Evolutionary conservation across 352 stramenopile genomes (phyloP), one percentile per base, ranked within the genome.

Genomic region (Globisporangium acanthophoron): DNA sequence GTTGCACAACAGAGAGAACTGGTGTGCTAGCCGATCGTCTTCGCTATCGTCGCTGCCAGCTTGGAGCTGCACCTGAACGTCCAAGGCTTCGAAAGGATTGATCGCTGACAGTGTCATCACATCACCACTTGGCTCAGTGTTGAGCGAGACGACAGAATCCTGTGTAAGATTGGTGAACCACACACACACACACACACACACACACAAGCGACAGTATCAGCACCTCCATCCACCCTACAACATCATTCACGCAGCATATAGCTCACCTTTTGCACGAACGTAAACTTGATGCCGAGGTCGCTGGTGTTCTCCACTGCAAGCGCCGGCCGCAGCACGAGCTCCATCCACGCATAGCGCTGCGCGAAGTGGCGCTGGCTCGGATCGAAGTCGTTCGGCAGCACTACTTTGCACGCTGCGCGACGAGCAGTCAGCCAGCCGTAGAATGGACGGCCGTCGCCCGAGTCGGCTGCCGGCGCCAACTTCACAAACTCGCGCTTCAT

Each of bases 381-480:
- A 31, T 87, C 72, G 58, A 79, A 72, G 48, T 84, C 74, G 7
- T 67, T 85, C 47, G 76, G 70, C 27, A 83, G 59, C 39, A 84
- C 60, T 39, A 64, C 62, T 49, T 60, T 73, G 48, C 71, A 78
- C 50, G 72, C 62, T 3, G 53, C 61, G 47, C 76, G 76, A 45
- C 56, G 43, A 18, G 70, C 56, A 39, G 70, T 64, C n/a, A 64
- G 43, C 73, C 76, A 84, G 3, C 47, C 70, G 43, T 71, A 86
- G 5, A 70, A 65, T 27, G 46, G 35, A 13, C 7, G 16, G 9
- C 7, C 47, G 12, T 18, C 59, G 8, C 29, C 31, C 9, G 27
- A 3, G 20, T 66, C 41, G 13, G 16, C 15, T 33, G 45, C 21
- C 31, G 31, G 29, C 15, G 18, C n/a, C 18, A 82, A 41, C 13